These are phyloP conservation scores for Trametes punicea DNA, from an alignment of 768 basidiomycete species.

Conservation along the genomic window DNA sequence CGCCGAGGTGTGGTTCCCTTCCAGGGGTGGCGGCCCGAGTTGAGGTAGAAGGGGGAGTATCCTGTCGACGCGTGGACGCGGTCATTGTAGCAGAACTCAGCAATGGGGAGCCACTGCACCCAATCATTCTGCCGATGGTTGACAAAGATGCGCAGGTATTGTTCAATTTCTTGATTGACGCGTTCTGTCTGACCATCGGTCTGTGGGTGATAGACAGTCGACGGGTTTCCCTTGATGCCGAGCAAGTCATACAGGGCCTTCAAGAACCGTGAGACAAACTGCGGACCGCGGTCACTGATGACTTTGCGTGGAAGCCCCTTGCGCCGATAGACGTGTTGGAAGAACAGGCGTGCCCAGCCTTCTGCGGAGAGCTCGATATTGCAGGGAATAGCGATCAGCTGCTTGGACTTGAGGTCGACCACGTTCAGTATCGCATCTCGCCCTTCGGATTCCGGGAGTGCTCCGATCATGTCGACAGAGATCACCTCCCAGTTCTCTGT, in stretches of 20 bases:
- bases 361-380: conserved; percentile 19
- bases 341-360: conserved; percentile 17
- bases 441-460: conserved; percentile 18
- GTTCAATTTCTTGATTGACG: conserved; percentile 39
- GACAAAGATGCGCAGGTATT: conserved; percentile 34
- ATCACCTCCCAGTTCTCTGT: background rate
- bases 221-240: conserved; percentile 32
- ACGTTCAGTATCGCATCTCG: conserved; percentile 20
- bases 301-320: conserved; percentile 15
- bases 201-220: conserved; percentile 44
- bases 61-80: conserved; percentile 26
- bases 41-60: conserved; percentile 32
- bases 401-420: conserved; percentile 21
- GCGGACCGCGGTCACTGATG: conserved; percentile 15
- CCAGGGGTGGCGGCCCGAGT: conserved; percentile 23
- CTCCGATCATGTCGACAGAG: conserved; percentile 18
- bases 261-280: conserved; percentile 35
- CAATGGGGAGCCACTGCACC: conserved; percentile 30
- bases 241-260: conserved; percentile 29
- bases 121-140: conserved; percentile 36
- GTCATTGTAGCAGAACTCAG: conserved; percentile 37
- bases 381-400: conserved; percentile 27
- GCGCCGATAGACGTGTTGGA: conserved; percentile 12
- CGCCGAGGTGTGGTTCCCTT: background rate
- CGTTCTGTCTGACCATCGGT: conserved; percentile 40